Evolutionary conservation across 371 early-diverging fungal genomes (phyloP), one percentile per base, ranked within the genome.

Genomic region (Syncephalis plumigaleata): DNA sequence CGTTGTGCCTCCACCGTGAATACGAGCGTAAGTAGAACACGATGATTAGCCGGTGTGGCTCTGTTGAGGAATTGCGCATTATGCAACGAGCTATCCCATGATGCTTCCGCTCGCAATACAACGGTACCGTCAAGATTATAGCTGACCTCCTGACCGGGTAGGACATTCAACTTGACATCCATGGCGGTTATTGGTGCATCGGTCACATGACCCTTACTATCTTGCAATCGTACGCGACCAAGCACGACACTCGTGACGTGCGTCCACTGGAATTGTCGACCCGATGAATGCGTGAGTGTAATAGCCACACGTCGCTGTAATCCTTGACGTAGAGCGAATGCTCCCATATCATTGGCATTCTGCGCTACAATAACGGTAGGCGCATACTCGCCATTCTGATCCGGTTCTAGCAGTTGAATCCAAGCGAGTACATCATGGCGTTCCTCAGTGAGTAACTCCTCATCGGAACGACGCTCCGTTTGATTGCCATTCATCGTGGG

Each of bases 71-170:
- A 68, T 2, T 73, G 52, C 1, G 75, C 76, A 16, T 81, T 83
- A 46, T 87, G 85, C 9, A 85, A 66, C 0, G 83, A 80, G 18
- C 84, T 81, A 51, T 91, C 91, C 91, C 91, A 91, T 0, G 84
- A 63, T 9, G 74, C 75, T 17, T 69, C 64, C 5, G 73, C 68
- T 16, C 60, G 52, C 1, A 84, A 48, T 23, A 65, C 68, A 45
- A 77, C 71, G 0, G 78, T 79, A 2, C 81, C 81, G 46, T 81
- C 78, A 3, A 55, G 55, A 1, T 70, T 60, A 39, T 71, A 68
- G 4, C 55, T 55, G 2, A 69, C 65, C 13, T 57, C 57, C 48
- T 72, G 74, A 9, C 58, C 51, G n/a, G 60, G 58, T 16, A 75
- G 49, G n/a, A 75, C 47, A 16, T 63, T 67, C 51, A 77, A 66